Base-by-base conservation (phyloP, 495 filamentous ascomycete species). In the Elaphomyces granulatus region DNA sequence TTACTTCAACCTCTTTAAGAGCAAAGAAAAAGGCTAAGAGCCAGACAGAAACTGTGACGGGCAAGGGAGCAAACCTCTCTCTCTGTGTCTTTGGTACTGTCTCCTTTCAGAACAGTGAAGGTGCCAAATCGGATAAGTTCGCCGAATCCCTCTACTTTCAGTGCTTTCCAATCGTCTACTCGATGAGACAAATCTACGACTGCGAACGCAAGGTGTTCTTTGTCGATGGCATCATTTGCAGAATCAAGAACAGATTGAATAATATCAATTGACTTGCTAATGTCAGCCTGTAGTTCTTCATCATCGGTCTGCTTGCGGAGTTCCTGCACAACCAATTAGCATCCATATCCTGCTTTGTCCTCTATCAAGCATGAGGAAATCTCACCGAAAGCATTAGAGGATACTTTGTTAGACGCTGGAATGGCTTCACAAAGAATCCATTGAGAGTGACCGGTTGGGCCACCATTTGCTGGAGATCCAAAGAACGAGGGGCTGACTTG, bases 101-200 rank as follows among this genome's bases (percentile, higher is more conserved):
- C 80, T 51, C 86, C 84, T 43, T 94, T 96, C 15, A 94, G 66
- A 14, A 98, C 90, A 2, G 84, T 81, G 57, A 94, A 95, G 21
- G 83, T 83, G n/a, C 90, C 90, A 49, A 88, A 81, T 2, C 94
- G 69, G 12, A 98, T 64, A 20, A 98, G 61, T 30, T 85, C 81
- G 14, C 90, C 90, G 54, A 98, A 96, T 15, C 81, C 74, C 32
- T 94, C 83, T 19, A 95, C 76, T 30, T 78, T 75, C 53, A 96
- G 81, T 20, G 84, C 77, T 55, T 95, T 96, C 90, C 90, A 98
- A 55, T 98, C 90, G 51, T 96, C 90, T 1, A 98, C 90, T n/a
- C 87, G 71, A 28, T 64, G 59, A 40, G 76, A 74, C 12, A 98
- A 66, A 35, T 96, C 92, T 37, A 77, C 71, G 15, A 94, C 66